Percentiles rank a stretch among this genome's conserved stretches.
phyloP scores from a whole-genome alignment of 2,329 filamentous ascomycete genomes.

The Knufia fluminis region DNA sequence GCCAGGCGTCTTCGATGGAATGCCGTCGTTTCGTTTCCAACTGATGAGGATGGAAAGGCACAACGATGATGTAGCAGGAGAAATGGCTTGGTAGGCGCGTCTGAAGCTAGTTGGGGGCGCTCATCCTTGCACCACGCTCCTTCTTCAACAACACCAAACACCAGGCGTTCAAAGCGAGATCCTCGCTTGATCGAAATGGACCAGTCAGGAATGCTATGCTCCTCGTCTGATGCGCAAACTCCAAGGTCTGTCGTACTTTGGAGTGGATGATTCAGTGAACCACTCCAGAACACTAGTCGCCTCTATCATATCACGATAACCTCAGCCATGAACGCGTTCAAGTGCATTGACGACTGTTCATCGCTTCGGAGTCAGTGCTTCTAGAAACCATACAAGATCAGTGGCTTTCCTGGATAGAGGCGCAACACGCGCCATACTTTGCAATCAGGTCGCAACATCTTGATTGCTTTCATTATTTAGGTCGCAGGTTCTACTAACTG shows the following conservation, averaged over 20 bases:
- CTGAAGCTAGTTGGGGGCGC: background rate
- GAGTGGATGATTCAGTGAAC: background rate
- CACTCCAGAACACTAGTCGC: background rate
- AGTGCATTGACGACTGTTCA: background rate
- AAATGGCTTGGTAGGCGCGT: background rate
- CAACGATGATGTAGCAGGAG: background rate
- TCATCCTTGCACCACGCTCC: background rate
- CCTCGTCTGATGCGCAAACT: background rate
- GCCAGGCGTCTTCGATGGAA: background rate
- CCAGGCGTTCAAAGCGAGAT: background rate
- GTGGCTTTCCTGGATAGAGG: background rate
- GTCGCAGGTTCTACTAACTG: background rate
- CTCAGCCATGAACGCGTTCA: background rate
- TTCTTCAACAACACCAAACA: background rate
- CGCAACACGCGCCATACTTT: background rate
- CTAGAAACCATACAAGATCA: background rate
- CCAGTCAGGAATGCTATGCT: background rate
- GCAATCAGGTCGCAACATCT: background rate
- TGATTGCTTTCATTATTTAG: background rate
- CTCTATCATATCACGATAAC: background rate
- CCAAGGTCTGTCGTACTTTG: background rate
- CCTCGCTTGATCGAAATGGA: background rate
- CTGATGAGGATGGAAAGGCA: background rate
- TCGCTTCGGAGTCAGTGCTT: background rate
- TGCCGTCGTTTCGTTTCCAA: background rate